Conservation (phyloP, 2,329 filamentous ascomycete genomes). For the Colletotrichum sp. region DNA sequence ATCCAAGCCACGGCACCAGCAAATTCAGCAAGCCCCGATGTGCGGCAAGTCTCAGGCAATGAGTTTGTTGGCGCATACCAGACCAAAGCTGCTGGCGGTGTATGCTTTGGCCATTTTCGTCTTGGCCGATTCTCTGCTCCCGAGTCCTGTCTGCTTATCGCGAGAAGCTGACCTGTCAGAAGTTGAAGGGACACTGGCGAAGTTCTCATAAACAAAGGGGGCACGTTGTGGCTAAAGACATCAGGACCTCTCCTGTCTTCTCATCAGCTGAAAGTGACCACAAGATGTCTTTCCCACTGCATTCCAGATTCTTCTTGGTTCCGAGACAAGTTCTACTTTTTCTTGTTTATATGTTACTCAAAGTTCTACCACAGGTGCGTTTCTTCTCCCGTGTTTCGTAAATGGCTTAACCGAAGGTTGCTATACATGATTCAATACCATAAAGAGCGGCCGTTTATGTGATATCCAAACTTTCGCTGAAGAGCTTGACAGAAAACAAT, state of each 20-base stretch:
- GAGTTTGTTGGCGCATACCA: neutral
- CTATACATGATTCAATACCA: neutral
- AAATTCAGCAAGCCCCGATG: neutral
- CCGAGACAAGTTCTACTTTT: neutral
- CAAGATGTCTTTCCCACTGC: neutral
- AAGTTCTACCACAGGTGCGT: neutral
- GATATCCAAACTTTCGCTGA: neutral
- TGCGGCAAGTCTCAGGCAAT: neutral
- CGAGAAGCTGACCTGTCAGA: neutral
- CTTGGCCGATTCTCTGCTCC: neutral
- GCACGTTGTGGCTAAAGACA: neutral
- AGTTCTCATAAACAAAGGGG: neutral
- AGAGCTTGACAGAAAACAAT: neutral
- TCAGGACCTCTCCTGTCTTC: neutral
- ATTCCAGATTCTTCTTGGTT: neutral
- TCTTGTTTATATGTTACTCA: neutral
- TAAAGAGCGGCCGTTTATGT: neutral
- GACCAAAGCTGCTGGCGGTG: neutral
- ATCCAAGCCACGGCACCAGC: neutral
- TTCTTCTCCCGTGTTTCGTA: neutral
- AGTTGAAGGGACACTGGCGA: neutral
- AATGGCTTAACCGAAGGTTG: neutral
- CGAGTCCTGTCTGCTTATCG: neutral
- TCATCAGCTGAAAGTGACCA: neutral
- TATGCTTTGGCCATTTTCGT: neutral